Base-by-base conservation (phyloP, 2,329 filamentous ascomycete genomes). In the Aspergillus phoenicis region DNA sequence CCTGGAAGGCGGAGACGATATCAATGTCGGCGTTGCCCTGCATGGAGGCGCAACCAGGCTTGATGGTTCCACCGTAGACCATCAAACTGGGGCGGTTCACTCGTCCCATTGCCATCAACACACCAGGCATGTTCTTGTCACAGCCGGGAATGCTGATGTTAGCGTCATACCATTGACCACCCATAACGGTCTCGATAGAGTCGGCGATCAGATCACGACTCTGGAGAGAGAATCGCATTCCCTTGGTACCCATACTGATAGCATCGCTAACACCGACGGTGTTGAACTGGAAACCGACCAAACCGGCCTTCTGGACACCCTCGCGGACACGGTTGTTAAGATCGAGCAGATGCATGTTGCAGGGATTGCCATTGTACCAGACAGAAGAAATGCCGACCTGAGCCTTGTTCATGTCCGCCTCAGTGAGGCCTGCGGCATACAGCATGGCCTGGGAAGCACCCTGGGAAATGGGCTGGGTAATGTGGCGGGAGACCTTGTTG, bases 81-180 rank as follows among this genome's bases (percentile, higher is more conserved):
- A 99, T 99, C 74, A 99, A 84, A 70, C 91, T 93, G 30, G 95
- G 95, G 51, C 95, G 84, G 82, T 99, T 98, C 67, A 97, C 88
- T 69, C 95, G 87, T 39, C 93, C 94, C 91, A 97, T 97, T 59
- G 93, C 95, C 72, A 95, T 95, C 70, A 93, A 81, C 11, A 95
- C 91, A 77, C 91, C 91, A 1, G 93, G 93, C 95, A 99, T 98
- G 82, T 99, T 99, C 87, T 99, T 99, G 85, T 99, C 95, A 80
- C 95, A 99, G 52, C 95, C 95, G 13, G 95, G 95, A 71, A 99
- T 90, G 57, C 92, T 96, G 75, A 99, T 90, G 79, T 98, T 98
- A 69, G 88, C 94, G 78, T 99, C 95, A 76, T 99, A 98, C 93
- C 93, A 98, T 80, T 99, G 95, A 15, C 93, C 95, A 68, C 93